Base-by-base conservation (phyloP, 1,284 basidiomycete genomes). In the Ceratobasidium sp. region DNA sequence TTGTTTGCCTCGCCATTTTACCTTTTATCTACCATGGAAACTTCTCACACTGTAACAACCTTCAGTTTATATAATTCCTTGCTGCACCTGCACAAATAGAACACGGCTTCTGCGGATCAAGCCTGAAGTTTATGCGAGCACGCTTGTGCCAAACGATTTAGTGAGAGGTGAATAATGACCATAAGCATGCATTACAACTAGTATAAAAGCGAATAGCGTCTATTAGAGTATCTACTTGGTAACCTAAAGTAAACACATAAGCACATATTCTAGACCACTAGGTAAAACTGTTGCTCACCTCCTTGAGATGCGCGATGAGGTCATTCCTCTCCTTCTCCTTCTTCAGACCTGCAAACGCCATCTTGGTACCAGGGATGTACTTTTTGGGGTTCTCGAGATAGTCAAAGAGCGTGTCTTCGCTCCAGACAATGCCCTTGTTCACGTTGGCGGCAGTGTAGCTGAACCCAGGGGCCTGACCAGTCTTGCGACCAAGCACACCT, bases 381-480 rank as follows among this genome's bases (percentile, higher is more conserved):
- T 97, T 97, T 88, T 98, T 98, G 77, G 96, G 96, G 88, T 98
- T 95, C 86, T 94, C 92, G 76, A 96, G 90, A 84, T 96, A 96
- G 77, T 96, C 94, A 81, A 95, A 97, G 39, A 97, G 86, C n/a
- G 93, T 95, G n/a, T 89, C 69, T 83, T 94, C 91, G 46, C 86
- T 83, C 87, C 98, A 99, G 58, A 84, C 86, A 77, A 99, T 87
- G 75, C 91, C 96, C 88, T 98, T 98, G 88, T 94, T 98, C 77
- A 97, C 86, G 86, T 99, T 99, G 81, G 97, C 97, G 76, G 94
- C 90, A 72, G 96, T 97, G 88, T 98, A 98, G 14, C 91, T 91
- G 90, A 88, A 99, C 76, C 91, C 92, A 39, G 92, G 89, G 54
- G 86, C 94, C 80, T 94, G 90, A 76, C 98, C 97, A 54, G 94